Base-by-base conservation (phyloP, 176 grass and related monocot genomes). In the Oryza nivara region DNA sequence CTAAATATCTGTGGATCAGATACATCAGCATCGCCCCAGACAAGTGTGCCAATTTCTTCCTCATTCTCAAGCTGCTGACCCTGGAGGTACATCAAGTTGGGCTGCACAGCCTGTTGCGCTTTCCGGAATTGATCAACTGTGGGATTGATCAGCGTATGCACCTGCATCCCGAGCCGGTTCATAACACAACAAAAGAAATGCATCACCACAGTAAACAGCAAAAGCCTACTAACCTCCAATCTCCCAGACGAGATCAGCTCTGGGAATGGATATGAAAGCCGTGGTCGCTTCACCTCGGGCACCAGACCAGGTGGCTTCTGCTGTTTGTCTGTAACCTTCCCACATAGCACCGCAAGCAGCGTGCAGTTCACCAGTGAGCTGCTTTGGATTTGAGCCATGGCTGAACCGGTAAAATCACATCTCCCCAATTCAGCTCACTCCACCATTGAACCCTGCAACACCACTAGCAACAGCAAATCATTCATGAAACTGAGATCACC, bases 81-180 rank as follows among this genome's bases (percentile, higher is more conserved):
- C 74, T 92, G 86, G 49, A 78, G 77, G 58, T 88, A 95, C 84
- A 95, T 72, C 41, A 95, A 84, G 79, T 76, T 90, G 19, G 90
- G 90, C 16, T 88, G 83, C 66, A 95, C 25, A 46, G 9, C 82
- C 20, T 14, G 85, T 76, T 89, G 88, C 32, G 73, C 68, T 49
- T 89, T 83, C 65, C 20, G 70, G 76, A 95, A 89, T 63, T 90
- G 67, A 82, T 95, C 83, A 10, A 88, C n/a, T 5, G 86, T 80
- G 10, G 93, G 93, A 84, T 95, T 92, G 32, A 92, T 70, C 72
- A 95, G 90, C 5, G 74, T 82, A 47, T 91, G 88, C 49, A 92
- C 93, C 93, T 95, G 84, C 85, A 89, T 73, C 66, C 20, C 51
- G 11, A 15, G 40, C 23, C 11, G n/a, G 28, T 49, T 45, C 43